phyloP scores from a whole-genome alignment of 2,329 filamentous ascomycete genomes.

The Aspergillus piperis region DNA sequence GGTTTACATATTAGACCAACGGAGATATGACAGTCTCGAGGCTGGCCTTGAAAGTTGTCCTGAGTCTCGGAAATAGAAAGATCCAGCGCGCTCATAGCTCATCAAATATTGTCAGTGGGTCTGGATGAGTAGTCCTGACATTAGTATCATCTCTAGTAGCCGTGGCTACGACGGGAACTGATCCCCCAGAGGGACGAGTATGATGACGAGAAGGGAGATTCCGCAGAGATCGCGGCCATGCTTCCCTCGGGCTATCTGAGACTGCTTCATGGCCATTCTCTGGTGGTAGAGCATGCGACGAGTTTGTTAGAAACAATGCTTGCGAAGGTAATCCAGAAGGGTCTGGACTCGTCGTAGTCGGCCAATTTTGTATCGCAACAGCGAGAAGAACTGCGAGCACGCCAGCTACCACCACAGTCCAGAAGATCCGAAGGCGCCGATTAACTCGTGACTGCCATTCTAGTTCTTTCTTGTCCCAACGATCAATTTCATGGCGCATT shows the following conservation, averaged over 20 bases:
- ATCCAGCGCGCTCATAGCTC: conserved; percentile 28
- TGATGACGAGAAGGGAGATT: conserved; percentile 24
- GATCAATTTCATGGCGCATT: conserved; percentile 42
- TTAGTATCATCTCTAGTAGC: neutral
- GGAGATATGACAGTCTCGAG: conserved; percentile 13
- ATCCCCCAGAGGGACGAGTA: conserved; percentile 11
- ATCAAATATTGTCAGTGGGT: conserved; percentile 32
- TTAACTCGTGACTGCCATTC: conserved; percentile 45
- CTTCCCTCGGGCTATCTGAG: neutral
- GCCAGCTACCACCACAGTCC: conserved; percentile 31
- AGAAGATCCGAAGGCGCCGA: conserved; percentile 43
- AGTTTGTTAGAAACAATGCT: conserved; percentile 16
- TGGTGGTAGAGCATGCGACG: conserved; percentile 10
- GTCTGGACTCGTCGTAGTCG: conserved; percentile 5
- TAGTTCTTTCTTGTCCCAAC: conserved; percentile 45
- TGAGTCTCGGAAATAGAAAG: neutral
- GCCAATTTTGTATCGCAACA: conserved; percentile 31
- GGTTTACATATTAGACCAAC: conserved; percentile 21
- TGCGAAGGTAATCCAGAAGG: conserved; percentile 8
- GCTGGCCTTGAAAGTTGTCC: conserved; percentile 8
- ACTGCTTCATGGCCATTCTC: conserved; percentile 11
- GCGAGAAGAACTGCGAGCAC: conserved; percentile 34
- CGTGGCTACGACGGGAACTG: neutral
- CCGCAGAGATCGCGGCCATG: conserved; percentile 13
- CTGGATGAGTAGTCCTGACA: conserved; percentile 18